A percentile compares a stretch with the other conserved stretches of the same genome.
Evolutionary conservation across 768 basidiomycete species (phyloP).

Genomic region (Fomitopsis serialis): DNA sequence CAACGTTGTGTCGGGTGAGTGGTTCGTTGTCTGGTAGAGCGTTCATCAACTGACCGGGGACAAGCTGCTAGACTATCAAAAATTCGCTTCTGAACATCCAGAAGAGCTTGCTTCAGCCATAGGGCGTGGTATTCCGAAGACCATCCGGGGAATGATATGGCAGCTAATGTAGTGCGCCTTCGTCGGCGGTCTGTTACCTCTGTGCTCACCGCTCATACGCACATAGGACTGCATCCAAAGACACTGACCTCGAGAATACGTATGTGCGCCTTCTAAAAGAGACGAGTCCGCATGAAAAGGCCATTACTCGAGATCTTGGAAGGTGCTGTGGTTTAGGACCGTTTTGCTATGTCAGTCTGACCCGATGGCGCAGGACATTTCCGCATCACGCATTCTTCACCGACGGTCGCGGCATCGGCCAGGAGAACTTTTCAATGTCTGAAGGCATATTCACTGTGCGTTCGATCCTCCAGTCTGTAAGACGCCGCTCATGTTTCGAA

Average conservation of each 20-base stretch:
- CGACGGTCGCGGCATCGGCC: conserved; percentile 90
- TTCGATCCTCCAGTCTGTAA: not conserved
- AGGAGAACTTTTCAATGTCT: conserved; percentile 98
- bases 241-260: conserved; percentile 72
- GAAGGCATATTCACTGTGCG: conserved; percentile 93
- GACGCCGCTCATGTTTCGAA: conserved; percentile 20
- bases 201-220: not conserved
- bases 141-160: conserved; percentile 93
- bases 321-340: conserved; percentile 37
- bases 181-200: too few species aligned
- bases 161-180: conserved; percentile 70
- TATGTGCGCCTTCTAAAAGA: conserved; percentile 83
- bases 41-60: not conserved
- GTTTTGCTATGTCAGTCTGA: conserved; percentile 4
- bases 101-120: conserved; percentile 85
- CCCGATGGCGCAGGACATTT: conserved; percentile 61
- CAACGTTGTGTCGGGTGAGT: conserved; percentile 76
- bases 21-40: conserved; percentile 2
- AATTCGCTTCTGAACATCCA: conserved; percentile 74
- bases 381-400: conserved; percentile 96
- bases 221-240: conserved; percentile 88
- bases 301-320: conserved; percentile 89
- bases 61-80: conserved; percentile 67
- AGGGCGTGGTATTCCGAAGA: conserved; percentile 83
- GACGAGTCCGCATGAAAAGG: conserved; percentile 85